Base-by-base conservation (phyloP, 1,284 basidiomycete species). In the Butyriboletus appendiculatus region DNA sequence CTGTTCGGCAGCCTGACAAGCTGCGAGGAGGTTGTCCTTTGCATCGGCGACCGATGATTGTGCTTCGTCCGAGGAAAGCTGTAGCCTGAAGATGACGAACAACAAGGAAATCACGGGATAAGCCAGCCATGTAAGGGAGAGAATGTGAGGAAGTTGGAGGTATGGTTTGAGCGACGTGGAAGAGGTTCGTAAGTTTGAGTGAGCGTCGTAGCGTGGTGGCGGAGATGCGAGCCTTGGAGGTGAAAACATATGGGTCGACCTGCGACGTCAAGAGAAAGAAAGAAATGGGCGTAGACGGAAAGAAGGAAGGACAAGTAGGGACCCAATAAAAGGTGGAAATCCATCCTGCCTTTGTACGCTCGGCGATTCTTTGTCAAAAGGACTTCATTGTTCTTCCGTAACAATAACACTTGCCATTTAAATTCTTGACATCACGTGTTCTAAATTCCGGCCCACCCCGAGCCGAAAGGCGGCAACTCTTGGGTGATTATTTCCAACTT, bases 41-140 rank as follows among this genome's bases (percentile, higher is more conserved):
- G 93, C 87, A 48, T 77, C 84, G 3, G 76, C 76, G 5, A 94
- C 78, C 2, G 84, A 78, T 62, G 80, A 79, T 59, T 93, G 81
- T 1, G 90, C 82, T 10, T 88, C 82, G 3, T 76, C 79, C 4
- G 89, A 81, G 11, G 93, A 93, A 14, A 89, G 70, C 55, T 88
- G 79, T 33, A 97, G 79, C 47, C 92, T 81, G 62, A 93, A 92
- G 32, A 87, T 88, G 66, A 96, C 84, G 66, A 97, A 93, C 59
- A 95, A 70, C 55, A 97, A 83, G 11, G 94, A 94, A 35, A 96
- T 76, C 28, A 96, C 84, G 32, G 90, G 89, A 65, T 89, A 90
- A 22, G 89, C 89, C 30, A 92, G 86, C 84, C 92, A 90, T 61
- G 92, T 82, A 22, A 96, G 82, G 24, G 90, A 89, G 43, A 96